Conservation (phyloP, 352 stramenopile species). For the Pythium sukuiense region DNA sequence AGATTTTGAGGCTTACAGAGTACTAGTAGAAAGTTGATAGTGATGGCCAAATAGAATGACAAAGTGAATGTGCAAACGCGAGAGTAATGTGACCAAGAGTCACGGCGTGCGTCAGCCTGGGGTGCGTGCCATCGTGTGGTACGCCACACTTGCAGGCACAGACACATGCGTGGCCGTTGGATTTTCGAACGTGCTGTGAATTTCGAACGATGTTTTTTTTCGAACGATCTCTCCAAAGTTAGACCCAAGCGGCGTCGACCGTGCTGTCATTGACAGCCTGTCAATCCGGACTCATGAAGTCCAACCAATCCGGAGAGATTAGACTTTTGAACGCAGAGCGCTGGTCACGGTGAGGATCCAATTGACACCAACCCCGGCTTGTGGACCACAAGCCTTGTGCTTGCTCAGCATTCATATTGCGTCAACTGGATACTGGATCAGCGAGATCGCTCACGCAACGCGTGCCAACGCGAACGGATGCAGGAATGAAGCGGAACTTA, state of each 20-base stretch:
- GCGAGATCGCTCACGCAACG: not conserved
- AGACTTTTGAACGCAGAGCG: not conserved
- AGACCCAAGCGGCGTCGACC: too few relatives aligned
- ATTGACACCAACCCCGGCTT: not conserved
- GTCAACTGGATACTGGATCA: not conserved
- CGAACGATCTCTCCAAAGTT: not conserved
- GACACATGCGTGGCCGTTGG: not conserved
- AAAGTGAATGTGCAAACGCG: constrained; percentile 2
- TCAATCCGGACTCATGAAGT: too few relatives aligned
- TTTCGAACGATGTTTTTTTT: constrained; percentile 1
- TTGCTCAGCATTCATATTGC: not conserved
- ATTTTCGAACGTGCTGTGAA: not conserved
- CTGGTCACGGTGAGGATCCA: not conserved
- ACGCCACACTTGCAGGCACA: not conserved
- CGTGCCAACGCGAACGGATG: not conserved
- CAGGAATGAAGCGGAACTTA: not conserved
- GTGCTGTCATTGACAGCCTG: too few relatives aligned
- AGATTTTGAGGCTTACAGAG: too few relatives aligned
- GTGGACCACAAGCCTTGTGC: too few relatives aligned
- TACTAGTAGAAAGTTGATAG: too few relatives aligned
- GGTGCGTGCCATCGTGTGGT: not conserved
- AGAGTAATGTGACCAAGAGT: not conserved
- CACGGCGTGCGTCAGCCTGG: not conserved
- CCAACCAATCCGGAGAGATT: too few relatives aligned
- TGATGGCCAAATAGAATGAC: not conserved